Evolutionary conservation across 1,284 basidiomycete genomes (phyloP), one percentile per base, ranked within the genome.

Genomic region (Erythrobasidium hasegawianum): DNA sequence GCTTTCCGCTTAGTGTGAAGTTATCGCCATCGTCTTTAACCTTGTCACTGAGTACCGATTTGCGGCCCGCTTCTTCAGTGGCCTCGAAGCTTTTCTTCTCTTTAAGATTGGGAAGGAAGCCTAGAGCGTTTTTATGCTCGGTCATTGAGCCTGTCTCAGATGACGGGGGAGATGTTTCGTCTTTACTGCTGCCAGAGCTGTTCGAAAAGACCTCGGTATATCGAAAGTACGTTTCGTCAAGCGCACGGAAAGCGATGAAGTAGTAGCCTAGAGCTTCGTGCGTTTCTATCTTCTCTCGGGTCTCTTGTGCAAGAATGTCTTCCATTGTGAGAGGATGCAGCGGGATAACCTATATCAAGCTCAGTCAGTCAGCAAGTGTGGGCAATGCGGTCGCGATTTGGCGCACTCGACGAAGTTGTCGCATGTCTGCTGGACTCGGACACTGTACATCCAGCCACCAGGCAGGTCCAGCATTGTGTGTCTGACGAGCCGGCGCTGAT

Each of bases 391-490:
- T n/a, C n/a, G n/a, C n/a, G 26, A 40, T 24, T 4, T 22, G n/a
- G 55, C 81, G 64, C 71, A 87, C 89, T 82, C 90, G 91, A 59
- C 91, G 89, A 57, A 97, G 83, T 20, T 88, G 85, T 64, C 87
- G 83, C 83, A 97, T 86, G 77, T 96, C 93, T 59, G 88, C 87
- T 84, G 90, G 92, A 0, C 86, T 87, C 1, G 94, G 93, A 72
- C 87, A 93, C 18, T 89, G 84, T 1, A 97, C 85, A 75, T 97
- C 92, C 26, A 97, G 79, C 85, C 92, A 97, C 94, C 93, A 97
- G 11, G 89, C 86, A 9, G 73, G 70, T 0, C 68, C 59, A 47
- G 61, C 47, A 7, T 52, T 56, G 33, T 54, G 50, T 18, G 40
- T 59, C n/a, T 41, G 43, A 8, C 61, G 22, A 45, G 40, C 29